Percentiles rank a stretch among this genome's conserved stretches.
Evolutionary conservation across 164 flowering plant genomes (phyloP).

Genomic region (Pachysandra terminalis): DNA sequence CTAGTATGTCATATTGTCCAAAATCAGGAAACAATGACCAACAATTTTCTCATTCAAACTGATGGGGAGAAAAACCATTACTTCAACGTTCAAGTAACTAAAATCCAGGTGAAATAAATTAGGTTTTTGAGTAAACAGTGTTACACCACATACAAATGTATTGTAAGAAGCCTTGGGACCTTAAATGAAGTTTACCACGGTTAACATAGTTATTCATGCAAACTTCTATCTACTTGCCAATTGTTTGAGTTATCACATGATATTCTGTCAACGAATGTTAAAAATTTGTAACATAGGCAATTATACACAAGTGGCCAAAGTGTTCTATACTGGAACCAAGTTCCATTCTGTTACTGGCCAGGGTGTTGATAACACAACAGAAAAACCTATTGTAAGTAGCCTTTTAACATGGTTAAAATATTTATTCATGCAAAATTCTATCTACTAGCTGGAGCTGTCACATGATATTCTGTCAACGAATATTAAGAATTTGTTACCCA

Average conservation of each 20-base stretch:
- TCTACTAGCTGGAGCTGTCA: neutral
- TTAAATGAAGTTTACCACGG: neutral
- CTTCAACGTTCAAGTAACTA: neutral
- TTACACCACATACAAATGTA: neutral
- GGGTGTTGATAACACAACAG: neutral
- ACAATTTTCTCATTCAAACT: neutral
- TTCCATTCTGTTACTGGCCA: too few relatives aligned
- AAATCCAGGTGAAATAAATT: neutral
- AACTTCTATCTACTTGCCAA: neutral
- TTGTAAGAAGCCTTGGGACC: neutral
- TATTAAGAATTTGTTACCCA: neutral
- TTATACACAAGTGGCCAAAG: neutral
- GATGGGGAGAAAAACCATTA: neutral
- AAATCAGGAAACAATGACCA: neutral
- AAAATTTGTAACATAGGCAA: neutral
- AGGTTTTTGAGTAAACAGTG: neutral
- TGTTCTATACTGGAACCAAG: too few relatives aligned
- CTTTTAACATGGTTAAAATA: neutral
- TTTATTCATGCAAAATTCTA: neutral
- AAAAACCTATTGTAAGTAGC: neutral
- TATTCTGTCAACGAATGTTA: too few relatives aligned
- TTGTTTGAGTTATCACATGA: neutral
- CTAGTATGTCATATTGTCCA: conserved; percentile 26
- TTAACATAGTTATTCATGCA: neutral
- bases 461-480: neutral